Evolutionary conservation across 176 grass and related monocot species (phyloP), one percentile per base, ranked within the genome.

Genomic region (Oryza brachyantha): DNA sequence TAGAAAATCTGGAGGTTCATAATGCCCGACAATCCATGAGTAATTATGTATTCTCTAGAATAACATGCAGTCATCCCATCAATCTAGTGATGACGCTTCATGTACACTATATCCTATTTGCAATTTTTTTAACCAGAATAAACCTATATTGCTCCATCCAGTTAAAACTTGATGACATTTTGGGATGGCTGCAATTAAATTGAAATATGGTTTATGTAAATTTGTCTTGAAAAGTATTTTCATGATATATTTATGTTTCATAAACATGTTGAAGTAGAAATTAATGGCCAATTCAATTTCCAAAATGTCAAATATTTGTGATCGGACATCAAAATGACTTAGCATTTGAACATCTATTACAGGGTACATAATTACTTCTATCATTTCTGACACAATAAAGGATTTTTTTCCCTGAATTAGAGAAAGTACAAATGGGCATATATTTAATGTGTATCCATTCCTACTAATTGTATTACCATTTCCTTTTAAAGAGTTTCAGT

Each of bases 361-460:
- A n/a, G 64, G 63, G 40, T 19, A 70, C 38, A n/a, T 69, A 75
- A 68, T 29, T 83, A 42, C 43, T 29, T 25, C 9, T 54, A 84
- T 69, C 69, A 69, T 74, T 80, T 70, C 64, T 72, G 21, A n/a
- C 41, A 40, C 14, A 55, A 75, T 22, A 63, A 70, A 64, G 22
- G 34, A 25, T 64, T 10, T 2, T 45, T 79, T 67, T 55, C 10
- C 22, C 19, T 73, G 19, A 69, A 68, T 55, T 63, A 70, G 59
- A 68, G 34, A 62, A 40, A 79, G n/a, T 64, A 1, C 58, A 80
- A 54, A 41, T 42, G 69, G 13, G 21, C 40, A 40, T 75, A 41
- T 88, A 75, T 64, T 72, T 66, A 40, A 64, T 74, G 19, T 79
- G 45, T 55, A 28, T 70, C 63, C 40, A 59, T 64, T 77, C 37